Conservation (phyloP, 148 eudicot species). For the Diospyros kaki region DNA sequence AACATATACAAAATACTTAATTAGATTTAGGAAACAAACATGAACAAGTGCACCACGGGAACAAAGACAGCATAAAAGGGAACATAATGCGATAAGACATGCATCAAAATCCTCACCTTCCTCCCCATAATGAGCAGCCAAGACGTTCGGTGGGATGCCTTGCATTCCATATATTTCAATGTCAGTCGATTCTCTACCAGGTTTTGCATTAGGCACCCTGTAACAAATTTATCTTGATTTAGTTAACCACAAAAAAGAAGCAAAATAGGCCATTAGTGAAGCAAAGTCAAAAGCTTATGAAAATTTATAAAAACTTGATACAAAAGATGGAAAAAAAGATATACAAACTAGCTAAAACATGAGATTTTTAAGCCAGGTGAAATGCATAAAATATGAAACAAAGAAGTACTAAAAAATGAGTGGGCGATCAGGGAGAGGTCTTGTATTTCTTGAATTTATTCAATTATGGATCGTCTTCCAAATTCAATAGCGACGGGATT, state of each 20-base stretch:
- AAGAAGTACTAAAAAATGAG: too few species aligned
- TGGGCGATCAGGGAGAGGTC: too few species aligned
- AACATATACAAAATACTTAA: background rate
- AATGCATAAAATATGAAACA: too few species aligned
- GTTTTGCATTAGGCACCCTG: slow-evolving; percentile 98
- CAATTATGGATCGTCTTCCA: too few species aligned
- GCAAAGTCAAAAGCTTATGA: too few species aligned
- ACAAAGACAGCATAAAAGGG: background rate
- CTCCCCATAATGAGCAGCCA: background rate
- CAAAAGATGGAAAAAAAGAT: too few species aligned
- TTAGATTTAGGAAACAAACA: background rate
- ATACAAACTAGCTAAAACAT: too few species aligned
- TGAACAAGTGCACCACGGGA: background rate
- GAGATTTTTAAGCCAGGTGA: too few species aligned
- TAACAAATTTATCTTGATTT: slow-evolving; percentile 7
- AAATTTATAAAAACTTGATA: too few species aligned
- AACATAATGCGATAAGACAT: background rate
- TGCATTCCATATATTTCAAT: slow-evolving; percentile 98
- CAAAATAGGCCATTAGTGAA: too few species aligned
- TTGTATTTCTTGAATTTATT: too few species aligned
- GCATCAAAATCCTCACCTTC: background rate
- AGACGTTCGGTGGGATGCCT: slow-evolving; percentile 43
- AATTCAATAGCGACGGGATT: too few species aligned
- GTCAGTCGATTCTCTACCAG: slow-evolving; percentile 83
- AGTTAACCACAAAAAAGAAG: background rate